phyloP scores from a whole-genome alignment of 192 early-diverging fungal species.

The Backusella mclennaniae region DNA sequence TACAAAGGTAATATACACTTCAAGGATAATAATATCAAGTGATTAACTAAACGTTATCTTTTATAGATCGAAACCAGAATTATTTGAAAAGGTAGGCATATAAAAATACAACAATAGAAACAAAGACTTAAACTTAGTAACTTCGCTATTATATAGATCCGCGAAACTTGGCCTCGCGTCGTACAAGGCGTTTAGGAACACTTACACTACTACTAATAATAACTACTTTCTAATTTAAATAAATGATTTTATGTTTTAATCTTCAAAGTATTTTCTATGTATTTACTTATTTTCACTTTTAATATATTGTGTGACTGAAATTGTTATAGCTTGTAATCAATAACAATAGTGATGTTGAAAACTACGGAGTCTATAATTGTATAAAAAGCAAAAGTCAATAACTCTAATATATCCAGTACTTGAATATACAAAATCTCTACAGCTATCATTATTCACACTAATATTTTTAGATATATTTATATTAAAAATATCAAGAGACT shows the following conservation, averaged over 20 bases:
- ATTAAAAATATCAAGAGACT: not conserved
- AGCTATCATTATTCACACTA: not conserved
- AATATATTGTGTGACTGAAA: too few species aligned
- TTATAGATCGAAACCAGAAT: constrained; percentile 11
- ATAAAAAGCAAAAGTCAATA: not conserved
- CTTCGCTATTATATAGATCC: constrained; percentile 23
- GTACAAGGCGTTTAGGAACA: constrained; percentile 34
- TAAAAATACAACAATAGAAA: not conserved
- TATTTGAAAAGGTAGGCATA: constrained; percentile 34
- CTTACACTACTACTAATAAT: not conserved
- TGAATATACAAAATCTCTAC: not conserved
- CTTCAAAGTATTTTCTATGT: not conserved
- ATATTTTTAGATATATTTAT: not conserved
- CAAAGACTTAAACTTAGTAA: not conserved
- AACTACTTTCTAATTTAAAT: not conserved
- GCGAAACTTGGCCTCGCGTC: constrained; percentile 40
- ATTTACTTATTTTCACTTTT: not conserved
- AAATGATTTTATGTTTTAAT: not conserved
- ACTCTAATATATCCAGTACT: not conserved
- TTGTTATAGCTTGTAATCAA: too few species aligned
- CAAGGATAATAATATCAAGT: not conserved
- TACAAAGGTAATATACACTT: constrained; percentile 4
- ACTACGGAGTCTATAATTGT: not conserved
- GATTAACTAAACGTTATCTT: constrained; percentile 19
- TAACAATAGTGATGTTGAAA: not conserved